A percentile compares a stretch with the other conserved stretches of the same genome.
phyloP scores from a whole-genome alignment of 176 grass and related monocot genomes.

The Olyra latifolia region DNA sequence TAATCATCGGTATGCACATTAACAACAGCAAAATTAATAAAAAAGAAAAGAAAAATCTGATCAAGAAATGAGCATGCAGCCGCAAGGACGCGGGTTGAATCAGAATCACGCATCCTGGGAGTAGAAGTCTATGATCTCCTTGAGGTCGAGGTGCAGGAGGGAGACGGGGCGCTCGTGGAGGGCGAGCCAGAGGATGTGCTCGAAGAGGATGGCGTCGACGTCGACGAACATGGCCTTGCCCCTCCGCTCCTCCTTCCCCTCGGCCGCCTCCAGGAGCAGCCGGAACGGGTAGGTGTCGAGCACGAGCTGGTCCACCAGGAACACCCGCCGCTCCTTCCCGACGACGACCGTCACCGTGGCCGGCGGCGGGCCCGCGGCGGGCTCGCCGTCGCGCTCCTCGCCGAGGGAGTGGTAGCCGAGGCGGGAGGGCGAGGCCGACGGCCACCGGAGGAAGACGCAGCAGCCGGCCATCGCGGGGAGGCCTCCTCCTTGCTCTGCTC shows the following conservation, averaged over 20 bases:
- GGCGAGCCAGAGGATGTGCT: conserved; percentile 89
- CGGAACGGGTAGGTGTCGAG: conserved; percentile 90
- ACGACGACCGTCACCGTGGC: conserved; percentile 73
- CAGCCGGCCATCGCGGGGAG: conserved; percentile 60
- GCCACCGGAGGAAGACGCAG: conserved; percentile 86
- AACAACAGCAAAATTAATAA: background rate
- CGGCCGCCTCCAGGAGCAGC: conserved; percentile 75
- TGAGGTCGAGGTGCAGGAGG: conserved; percentile 71
- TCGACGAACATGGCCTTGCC: conserved; percentile 64
- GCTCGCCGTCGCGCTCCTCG: background rate
- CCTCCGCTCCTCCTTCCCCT: conserved; percentile 37
- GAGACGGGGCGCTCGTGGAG: conserved; percentile 62
- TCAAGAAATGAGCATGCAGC: background rate
- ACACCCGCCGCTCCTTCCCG: conserved; percentile 87
- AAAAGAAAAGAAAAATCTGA: background rate
- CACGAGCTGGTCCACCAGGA: conserved; percentile 76
- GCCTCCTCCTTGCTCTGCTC: conserved; percentile 15
- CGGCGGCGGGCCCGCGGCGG: background rate
- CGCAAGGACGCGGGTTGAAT: background rate
- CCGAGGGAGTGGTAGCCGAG: conserved; percentile 67
- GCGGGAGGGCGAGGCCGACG: conserved; percentile 42
- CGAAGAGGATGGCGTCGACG: conserved; percentile 86
- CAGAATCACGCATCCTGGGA: conserved; percentile 70
- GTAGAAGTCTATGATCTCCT: conserved; percentile 98
- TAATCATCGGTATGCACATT: conserved; percentile 32